phyloP scores from a whole-genome alignment of 1,284 basidiomycete species.

The Mrakiaceae sp. region DNA sequence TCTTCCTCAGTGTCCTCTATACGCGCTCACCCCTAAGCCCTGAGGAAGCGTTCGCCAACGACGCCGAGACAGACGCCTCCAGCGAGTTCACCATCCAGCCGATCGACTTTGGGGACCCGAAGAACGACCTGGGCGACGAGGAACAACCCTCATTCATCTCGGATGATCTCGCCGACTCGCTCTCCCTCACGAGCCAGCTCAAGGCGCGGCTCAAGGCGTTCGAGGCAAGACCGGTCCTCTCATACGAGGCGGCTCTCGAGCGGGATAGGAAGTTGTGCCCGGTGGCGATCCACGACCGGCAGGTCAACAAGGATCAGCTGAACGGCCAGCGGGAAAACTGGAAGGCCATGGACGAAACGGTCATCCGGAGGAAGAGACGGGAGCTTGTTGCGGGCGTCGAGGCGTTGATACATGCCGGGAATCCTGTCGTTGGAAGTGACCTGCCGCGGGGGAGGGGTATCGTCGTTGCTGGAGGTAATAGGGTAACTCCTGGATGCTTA shows the following conservation, averaged over 20 bases:
- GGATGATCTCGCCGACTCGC: background rate
- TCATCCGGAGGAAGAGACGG: constrained; percentile 27
- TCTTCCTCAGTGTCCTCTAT: too few relatives aligned
- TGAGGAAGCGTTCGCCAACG: too few relatives aligned
- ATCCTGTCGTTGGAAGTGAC: constrained; percentile 22
- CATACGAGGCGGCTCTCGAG: constrained; percentile 18
- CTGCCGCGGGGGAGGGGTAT: constrained; percentile 31
- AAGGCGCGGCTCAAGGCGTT: constrained; percentile 22
- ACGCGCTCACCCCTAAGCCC: too few relatives aligned
- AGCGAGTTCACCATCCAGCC: background rate
- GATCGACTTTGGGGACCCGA: background rate
- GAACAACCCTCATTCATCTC: background rate
- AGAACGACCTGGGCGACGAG: background rate
- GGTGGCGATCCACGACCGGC: constrained; percentile 22
- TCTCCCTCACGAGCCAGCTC: background rate
- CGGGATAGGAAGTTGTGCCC: constrained; percentile 27
- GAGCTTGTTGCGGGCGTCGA: constrained; percentile 31
- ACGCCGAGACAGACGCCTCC: too few relatives aligned
- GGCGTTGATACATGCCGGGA: constrained; percentile 24
- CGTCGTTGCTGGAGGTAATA: constrained; percentile 37
- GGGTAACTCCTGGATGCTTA: constrained; percentile 23
- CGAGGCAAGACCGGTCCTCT: constrained; percentile 25
- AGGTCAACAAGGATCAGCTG: constrained; percentile 36
- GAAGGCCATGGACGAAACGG: constrained; percentile 25
- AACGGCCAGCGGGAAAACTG: constrained; percentile 31